Evolutionary conservation across 2,329 filamentous ascomycete genomes (phyloP).

Genomic region (Chrysoporthe deuterocubensis): DNA sequence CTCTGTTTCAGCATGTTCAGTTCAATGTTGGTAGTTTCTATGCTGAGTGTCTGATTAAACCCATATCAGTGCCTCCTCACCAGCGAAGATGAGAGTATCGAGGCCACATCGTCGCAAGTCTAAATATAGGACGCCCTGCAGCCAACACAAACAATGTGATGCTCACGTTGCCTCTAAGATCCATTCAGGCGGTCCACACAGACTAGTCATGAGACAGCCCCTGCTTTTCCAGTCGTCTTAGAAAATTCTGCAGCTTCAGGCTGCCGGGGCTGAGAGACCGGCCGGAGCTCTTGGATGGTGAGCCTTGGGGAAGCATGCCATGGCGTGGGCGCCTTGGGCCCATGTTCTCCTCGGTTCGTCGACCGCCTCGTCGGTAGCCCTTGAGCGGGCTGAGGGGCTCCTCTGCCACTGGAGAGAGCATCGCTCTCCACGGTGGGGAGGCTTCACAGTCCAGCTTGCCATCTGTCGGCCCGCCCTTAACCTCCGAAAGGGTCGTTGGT

Average conservation of each 20-base stretch:
- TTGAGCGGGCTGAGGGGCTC: constrained; percentile 25
- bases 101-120: constrained; percentile 19
- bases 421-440: constrained; percentile 18
- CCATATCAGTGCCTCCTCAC: constrained; percentile 18
- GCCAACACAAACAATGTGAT: background rate
- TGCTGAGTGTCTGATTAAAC: constrained; percentile 16
- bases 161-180: background rate
- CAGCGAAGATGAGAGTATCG: constrained; percentile 23
- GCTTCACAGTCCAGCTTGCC: constrained; percentile 8
- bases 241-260: constrained; percentile 28
- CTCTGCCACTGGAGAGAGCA: constrained; percentile 28
- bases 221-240: constrained; percentile 25
- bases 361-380: constrained; percentile 2
- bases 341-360: constrained; percentile 9
- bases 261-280: constrained; percentile 27
- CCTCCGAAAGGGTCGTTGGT: constrained; percentile 11
- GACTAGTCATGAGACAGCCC: constrained; percentile 28
- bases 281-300: background rate
- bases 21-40: constrained; percentile 17
- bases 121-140: constrained; percentile 17
- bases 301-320: background rate
- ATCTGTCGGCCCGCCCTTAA: constrained; percentile 12
- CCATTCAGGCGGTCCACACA: constrained; percentile 7
- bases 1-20: background rate
- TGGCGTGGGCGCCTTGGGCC: constrained; percentile 1